Evolutionary conservation across 108 stramenopile species (phyloP).

Genomic region (Pseudonitzschia delicatissima): DNA sequence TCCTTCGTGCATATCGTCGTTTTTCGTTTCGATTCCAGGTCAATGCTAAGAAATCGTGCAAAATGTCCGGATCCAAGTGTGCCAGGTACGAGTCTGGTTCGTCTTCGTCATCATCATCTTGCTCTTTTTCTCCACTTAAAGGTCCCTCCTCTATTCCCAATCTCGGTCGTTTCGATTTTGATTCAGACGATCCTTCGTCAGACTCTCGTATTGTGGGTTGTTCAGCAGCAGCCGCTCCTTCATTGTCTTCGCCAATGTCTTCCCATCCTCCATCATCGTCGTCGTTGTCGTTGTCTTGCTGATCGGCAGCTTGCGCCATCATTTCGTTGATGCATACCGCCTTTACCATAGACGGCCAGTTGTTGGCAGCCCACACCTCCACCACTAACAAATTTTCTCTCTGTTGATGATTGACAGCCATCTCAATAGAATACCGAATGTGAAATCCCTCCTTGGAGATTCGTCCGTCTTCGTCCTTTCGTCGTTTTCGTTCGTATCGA

Average conservation of each 20-base stretch:
- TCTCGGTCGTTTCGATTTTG: background rate
- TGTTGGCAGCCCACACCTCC: constrained; percentile 47
- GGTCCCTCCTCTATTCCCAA: background rate
- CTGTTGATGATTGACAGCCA: constrained; percentile 53
- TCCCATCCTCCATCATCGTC: constrained; percentile 42
- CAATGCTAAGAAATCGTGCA: constrained; percentile 44
- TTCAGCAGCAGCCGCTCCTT: constrained; percentile 7
- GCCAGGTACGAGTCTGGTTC: constrained; percentile 56
- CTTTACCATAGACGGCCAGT: constrained; percentile 42
- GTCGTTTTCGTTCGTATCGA: constrained; percentile 36
- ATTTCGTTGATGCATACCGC: constrained; percentile 52
- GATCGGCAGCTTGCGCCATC: constrained; percentile 24
- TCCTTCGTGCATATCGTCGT: constrained; percentile 46
- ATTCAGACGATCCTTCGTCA: background rate
- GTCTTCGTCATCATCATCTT: constrained; percentile 1
- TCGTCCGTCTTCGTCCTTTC: constrained; percentile 11
- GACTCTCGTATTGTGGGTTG: background rate
- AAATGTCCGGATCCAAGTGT: constrained; percentile 66
- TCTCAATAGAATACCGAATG: constrained; percentile 63
- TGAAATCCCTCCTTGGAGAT: constrained; percentile 33
- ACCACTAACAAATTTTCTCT: constrained; percentile 47
- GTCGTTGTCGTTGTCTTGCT: constrained; percentile 37
- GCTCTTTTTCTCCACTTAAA: background rate
- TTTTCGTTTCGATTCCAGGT: constrained; percentile 1
- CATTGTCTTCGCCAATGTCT: constrained; percentile 41